Evolutionary conservation across 2,329 filamentous ascomycete genomes (phyloP), one percentile per base, ranked within the genome.

Genomic region (Beauveria brongniartii): DNA sequence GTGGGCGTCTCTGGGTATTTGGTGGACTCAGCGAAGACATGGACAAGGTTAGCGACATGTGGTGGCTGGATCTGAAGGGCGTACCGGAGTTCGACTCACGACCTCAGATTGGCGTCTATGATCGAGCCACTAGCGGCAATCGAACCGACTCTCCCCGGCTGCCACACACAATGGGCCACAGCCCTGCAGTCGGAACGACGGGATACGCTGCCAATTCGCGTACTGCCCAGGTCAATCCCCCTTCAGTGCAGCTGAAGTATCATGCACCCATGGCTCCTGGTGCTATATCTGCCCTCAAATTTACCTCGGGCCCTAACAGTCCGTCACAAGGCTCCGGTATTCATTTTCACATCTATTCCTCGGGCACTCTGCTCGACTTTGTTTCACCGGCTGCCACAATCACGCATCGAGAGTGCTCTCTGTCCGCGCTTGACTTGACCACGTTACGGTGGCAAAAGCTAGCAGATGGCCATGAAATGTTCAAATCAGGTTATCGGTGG

Each of bases 21-120:
- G 94, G 94, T 44, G 94, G 94, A 2, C 81, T 99, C 55, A 94
- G 91, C 64, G 90, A 94, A 67, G 92, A 97, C 66, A 96, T 97
- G 91, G 92, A 97, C 76, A 93, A 96, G 69, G 91, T 90, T 64
- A 93, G 91, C 63, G 94, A 99, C 73, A 83, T 99, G 48, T 97
- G 92, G 90, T 99, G 94, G 92, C 80, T 99, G 48, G 94, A 99
- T 74, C 82, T 99, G 55, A 93, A 96, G 72, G 92, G 91, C 40
- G 92, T 85, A 63, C 92, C 92, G 1, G 90, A 92, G 52, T 92
- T 96, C 67, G 87, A 92, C 67, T 85, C 86, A 41, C 78, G 84
- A 30, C 86, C 89, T 59, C 84, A 76, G 34, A 74, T 83, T 10
- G 82, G 81, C 56, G 71, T 75, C 22, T 75, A 80, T 24, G 81